These are phyloP conservation scores for Botrytis cinerea DNA, from an alignment of 2,329 filamentous ascomycete species.

Conservation along the genomic window DNA sequence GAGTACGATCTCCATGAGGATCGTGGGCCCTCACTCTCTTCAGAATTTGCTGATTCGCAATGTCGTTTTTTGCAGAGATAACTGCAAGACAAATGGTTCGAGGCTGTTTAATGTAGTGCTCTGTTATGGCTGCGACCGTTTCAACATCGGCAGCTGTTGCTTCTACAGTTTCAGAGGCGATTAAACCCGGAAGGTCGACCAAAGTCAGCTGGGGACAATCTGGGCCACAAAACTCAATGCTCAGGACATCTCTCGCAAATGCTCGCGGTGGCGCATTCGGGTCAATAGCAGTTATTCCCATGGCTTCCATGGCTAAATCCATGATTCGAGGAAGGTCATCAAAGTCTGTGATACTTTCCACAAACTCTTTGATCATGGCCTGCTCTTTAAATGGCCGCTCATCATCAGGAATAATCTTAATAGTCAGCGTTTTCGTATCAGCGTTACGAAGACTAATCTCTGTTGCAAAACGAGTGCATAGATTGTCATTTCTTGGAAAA, in stretches of 20 bases:
- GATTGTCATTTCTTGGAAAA: slow-evolving; percentile 59
- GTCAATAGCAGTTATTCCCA: slow-evolving; percentile 31
- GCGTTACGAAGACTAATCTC: slow-evolving; percentile 47
- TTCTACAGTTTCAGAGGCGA: slow-evolving; percentile 34
- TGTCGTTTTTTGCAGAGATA: slow-evolving; percentile 47
- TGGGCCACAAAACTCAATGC: slow-evolving; percentile 37
- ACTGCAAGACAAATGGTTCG: slow-evolving; percentile 51
- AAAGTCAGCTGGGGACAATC: slow-evolving; percentile 37
- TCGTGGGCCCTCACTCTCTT: slow-evolving; percentile 43
- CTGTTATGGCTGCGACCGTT: slow-evolving; percentile 39
- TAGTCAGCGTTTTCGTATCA: slow-evolving; percentile 49
- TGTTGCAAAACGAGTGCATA: slow-evolving; percentile 60
- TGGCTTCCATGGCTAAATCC: slow-evolving; percentile 35
- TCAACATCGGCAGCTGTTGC: slow-evolving; percentile 37
- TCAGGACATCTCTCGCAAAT: slow-evolving; percentile 38
- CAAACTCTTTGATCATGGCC: slow-evolving; percentile 45
- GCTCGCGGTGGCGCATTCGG: slow-evolving; percentile 23
- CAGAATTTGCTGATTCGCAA: slow-evolving; percentile 47
- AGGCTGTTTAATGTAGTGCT: slow-evolving; percentile 46
- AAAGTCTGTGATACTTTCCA: slow-evolving; percentile 35
- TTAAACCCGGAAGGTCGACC: slow-evolving; percentile 44
- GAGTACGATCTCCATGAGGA: slow-evolving; percentile 42
- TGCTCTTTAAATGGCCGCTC: slow-evolving; percentile 51
- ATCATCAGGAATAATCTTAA: slow-evolving; percentile 59
- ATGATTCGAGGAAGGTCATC: slow-evolving; percentile 38